Conservation (phyloP, 805 yeast species). For the Wickerhamomyces ciferrii region DNA sequence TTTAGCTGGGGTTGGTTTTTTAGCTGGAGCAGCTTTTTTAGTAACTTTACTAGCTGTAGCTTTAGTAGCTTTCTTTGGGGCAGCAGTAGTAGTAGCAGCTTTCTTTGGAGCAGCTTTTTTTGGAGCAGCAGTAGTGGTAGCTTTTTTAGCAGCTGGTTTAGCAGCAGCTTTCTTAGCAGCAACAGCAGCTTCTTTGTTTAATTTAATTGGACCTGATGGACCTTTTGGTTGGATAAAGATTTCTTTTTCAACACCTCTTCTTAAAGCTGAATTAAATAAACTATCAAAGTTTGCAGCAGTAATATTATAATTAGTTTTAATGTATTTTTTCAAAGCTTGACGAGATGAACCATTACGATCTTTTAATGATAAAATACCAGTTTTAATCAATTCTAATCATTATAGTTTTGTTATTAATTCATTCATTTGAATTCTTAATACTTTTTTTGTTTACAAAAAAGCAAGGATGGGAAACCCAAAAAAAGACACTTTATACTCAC, state of each 20-base stretch:
- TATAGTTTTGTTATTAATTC: constrained; percentile 6
- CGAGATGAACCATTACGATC: constrained; percentile 83
- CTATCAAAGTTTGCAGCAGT: constrained; percentile 65
- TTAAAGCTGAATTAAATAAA: constrained; percentile 70
- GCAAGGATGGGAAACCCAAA: neutral
- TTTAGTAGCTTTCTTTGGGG: constrained; percentile 22
- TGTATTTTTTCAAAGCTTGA: constrained; percentile 82
- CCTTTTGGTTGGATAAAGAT: constrained; percentile 84
- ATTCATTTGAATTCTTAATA: neutral
- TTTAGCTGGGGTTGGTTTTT: constrained; percentile 15
- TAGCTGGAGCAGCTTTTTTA: constrained; percentile 27
- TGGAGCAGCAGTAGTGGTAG: constrained; percentile 13
- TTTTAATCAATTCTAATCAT: constrained; percentile 27
- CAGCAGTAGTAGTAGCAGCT: constrained; percentile 21
- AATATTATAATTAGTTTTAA: constrained; percentile 56
- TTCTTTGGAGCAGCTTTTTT: constrained; percentile 21
- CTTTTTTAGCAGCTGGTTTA: constrained; percentile 18
- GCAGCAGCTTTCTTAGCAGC: constrained; percentile 26
- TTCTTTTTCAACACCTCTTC: constrained; percentile 76
- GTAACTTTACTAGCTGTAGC: constrained; percentile 26
- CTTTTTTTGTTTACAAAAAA: neutral
- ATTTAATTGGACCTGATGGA: constrained; percentile 79
- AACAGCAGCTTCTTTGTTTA: constrained; percentile 28
- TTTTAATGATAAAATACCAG: constrained; percentile 65
- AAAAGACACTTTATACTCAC: constrained; percentile 10